A percentile compares a stretch with the other conserved stretches of the same genome.
These are phyloP conservation scores for Phialophora chinensis DNA, from an alignment of 2,329 filamentous ascomycete genomes.

Conservation along the genomic window DNA sequence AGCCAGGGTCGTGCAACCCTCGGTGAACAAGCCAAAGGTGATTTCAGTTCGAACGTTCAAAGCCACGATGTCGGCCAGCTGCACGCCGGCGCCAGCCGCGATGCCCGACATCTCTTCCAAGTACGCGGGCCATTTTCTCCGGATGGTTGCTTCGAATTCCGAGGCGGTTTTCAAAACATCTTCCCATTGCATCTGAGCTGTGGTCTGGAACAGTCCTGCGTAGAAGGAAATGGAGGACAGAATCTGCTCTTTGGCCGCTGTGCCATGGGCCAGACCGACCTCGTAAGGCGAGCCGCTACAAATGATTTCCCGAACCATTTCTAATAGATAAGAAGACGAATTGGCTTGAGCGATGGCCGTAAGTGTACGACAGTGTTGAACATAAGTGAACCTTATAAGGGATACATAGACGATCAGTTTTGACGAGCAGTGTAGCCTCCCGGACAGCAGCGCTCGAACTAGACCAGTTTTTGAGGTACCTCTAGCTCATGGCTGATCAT, in stretches of 20 bases:
- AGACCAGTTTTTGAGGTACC: too few relatives aligned
- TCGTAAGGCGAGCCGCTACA: constrained; percentile 22
- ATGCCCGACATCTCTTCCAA: constrained; percentile 51
- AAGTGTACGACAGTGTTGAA: too few relatives aligned
- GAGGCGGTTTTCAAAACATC: constrained; percentile 52
- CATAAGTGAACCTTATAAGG: too few relatives aligned
- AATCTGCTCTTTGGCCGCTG: constrained; percentile 12
- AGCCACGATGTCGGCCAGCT: constrained; percentile 60
- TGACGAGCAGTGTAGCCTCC: too few relatives aligned
- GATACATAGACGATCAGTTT: too few relatives aligned
- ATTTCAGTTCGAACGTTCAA: constrained; percentile 66
- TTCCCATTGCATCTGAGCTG: constrained; percentile 50
- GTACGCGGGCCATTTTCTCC: constrained; percentile 40
- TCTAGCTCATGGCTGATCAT: too few relatives aligned
- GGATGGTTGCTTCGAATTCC: constrained; percentile 48
- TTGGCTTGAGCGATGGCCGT: too few relatives aligned
- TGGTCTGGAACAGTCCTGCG: constrained; percentile 19
- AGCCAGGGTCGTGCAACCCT: constrained; percentile 62
- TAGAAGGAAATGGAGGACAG: constrained; percentile 21
- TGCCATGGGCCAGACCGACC: constrained; percentile 23
- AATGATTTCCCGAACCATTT: constrained; percentile 3
- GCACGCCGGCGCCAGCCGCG: constrained; percentile 56
- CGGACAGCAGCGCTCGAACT: too few relatives aligned
- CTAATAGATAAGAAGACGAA: too few relatives aligned
- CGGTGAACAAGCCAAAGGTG: constrained; percentile 60